Evolutionary conservation across 2,329 filamentous ascomycete genomes (phyloP).

Genomic region (Penicillium crustosum): DNA sequence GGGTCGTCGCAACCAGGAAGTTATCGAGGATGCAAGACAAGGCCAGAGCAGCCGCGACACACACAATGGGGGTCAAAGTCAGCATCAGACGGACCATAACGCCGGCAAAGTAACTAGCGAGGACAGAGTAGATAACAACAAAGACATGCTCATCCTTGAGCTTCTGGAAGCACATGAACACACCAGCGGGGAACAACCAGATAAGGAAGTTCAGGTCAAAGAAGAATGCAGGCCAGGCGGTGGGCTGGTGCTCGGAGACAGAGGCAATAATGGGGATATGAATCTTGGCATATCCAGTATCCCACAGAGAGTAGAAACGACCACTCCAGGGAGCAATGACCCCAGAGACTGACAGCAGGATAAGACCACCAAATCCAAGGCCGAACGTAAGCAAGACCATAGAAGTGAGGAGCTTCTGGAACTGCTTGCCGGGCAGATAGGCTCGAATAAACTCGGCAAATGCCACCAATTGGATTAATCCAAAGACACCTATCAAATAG

Average conservation of each 20-base stretch:
- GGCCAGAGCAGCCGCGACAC: slow-evolving; percentile 86
- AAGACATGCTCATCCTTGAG: slow-evolving; percentile 97
- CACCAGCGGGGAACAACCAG: slow-evolving; percentile 97
- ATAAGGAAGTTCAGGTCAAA: slow-evolving; percentile 98
- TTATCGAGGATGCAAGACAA: slow-evolving; percentile 85
- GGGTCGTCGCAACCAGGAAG: slow-evolving; percentile 71
- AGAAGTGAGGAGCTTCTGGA: slow-evolving; percentile 81
- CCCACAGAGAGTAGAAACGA: slow-evolving; percentile 98
- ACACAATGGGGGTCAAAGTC: slow-evolving; percentile 93
- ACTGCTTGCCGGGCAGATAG: slow-evolving; percentile 89
- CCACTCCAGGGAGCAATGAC: slow-evolving; percentile 97
- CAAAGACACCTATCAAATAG: slow-evolving; percentile 72
- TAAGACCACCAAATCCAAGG: slow-evolving; percentile 71
- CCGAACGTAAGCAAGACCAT: slow-evolving; percentile 73
- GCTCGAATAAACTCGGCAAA: slow-evolving; percentile 87
- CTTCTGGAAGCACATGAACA: slow-evolving; percentile 96
- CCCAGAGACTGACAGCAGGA: slow-evolving; percentile 78
- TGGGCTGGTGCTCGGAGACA: slow-evolving; percentile 99
- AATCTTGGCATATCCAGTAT: slow-evolving; percentile 97
- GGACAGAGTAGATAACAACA: slow-evolving; percentile 92
- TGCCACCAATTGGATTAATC: slow-evolving; percentile 87
- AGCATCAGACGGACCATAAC: slow-evolving; percentile 99
- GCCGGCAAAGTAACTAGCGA: slow-evolving; percentile 96
- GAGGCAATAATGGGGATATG: slow-evolving; percentile 99
- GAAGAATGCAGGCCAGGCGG: slow-evolving; percentile 98